Percentiles rank a stretch among this genome's conserved stretches.
Evolutionary conservation across 768 basidiomycete species (phyloP).

Genomic region (Calocybe cyanea): DNA sequence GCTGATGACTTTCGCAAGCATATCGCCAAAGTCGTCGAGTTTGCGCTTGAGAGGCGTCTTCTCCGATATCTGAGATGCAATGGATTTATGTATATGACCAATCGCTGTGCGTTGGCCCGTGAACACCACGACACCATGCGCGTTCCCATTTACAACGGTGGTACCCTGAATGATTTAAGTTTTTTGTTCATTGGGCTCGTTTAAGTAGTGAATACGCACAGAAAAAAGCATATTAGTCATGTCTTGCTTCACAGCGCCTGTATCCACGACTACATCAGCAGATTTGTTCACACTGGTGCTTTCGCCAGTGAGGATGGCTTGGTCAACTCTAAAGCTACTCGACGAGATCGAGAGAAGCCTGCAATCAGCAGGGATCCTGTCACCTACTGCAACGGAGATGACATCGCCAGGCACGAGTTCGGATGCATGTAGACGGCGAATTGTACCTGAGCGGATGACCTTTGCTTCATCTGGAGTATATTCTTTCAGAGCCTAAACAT

Average conservation of each 20-base stretch:
- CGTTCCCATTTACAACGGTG: slow-evolving; percentile 91
- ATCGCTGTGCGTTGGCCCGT: slow-evolving; percentile 90
- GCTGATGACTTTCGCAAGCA: slow-evolving; percentile 95
- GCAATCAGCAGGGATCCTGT: slow-evolving; percentile 95
- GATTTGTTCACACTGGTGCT: slow-evolving; percentile 86
- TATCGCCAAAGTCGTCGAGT: slow-evolving; percentile 97
- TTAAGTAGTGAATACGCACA: slow-evolving; percentile 37
- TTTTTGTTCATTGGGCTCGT: background rate
- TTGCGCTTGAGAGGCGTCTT: slow-evolving; percentile 98
- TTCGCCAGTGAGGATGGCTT: slow-evolving; percentile 96
- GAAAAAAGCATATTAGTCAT: slow-evolving; percentile 97
- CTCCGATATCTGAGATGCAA: slow-evolving; percentile 87
- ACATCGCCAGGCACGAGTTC: slow-evolving; percentile 96
- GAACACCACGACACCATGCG: slow-evolving; percentile 80
- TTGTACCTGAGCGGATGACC: slow-evolving; percentile 69
- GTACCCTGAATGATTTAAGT: slow-evolving; percentile 60
- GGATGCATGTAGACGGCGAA: slow-evolving; percentile 75
- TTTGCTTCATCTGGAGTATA: slow-evolving; percentile 98
- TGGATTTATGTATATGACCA: slow-evolving; percentile 96
- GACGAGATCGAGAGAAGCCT: slow-evolving; percentile 85
- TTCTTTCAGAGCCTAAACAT: slow-evolving; percentile 81
- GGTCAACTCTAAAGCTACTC: slow-evolving; percentile 92
- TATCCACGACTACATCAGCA: slow-evolving; percentile 61
- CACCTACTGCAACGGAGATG: slow-evolving; percentile 85
- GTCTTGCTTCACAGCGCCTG: slow-evolving; percentile 91